Conservation (phyloP, 257 asterid species). For the Petrea volubilis region DNA sequence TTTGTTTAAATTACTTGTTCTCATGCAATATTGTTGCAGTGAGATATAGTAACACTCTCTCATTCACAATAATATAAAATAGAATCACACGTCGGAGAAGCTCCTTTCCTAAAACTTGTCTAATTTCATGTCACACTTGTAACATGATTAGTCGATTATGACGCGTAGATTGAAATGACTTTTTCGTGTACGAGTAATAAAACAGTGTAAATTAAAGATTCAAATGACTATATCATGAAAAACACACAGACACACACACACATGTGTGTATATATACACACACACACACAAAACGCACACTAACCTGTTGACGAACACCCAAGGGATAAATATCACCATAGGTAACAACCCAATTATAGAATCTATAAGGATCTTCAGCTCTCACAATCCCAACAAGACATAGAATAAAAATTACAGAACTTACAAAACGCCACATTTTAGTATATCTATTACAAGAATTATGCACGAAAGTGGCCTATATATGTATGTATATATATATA, state of each 20-base stretch:
- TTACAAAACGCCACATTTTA: slow-evolving; percentile 26
- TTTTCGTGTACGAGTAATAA: not conserved
- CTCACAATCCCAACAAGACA: slow-evolving; percentile 15
- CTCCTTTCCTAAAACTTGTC: too few relatives aligned
- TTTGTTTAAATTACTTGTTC: too few relatives aligned
- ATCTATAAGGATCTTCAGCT: slow-evolving; percentile 68
- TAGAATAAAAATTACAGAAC: slow-evolving; percentile 1
- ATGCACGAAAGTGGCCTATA: not conserved
- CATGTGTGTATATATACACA: too few relatives aligned
- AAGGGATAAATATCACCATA: slow-evolving; percentile 64
- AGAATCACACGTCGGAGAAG: too few relatives aligned
- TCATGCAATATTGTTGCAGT: too few relatives aligned
- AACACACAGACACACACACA: not conserved
- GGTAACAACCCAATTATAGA: slow-evolving; percentile 57
- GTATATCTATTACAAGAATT: not conserved
- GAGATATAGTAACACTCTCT: too few relatives aligned
- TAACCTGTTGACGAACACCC: slow-evolving; percentile 73
- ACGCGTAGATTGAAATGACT: not conserved
- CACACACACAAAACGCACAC: not conserved
- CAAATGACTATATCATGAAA: not conserved
- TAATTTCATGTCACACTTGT: too few relatives aligned
- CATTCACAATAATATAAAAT: too few relatives aligned
- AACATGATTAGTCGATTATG: too few relatives aligned
- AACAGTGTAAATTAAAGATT: not conserved
- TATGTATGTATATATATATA: too few relatives aligned